Evolutionary conservation across 306 rosid genomes (phyloP).

Genomic region (Corylus avellana): DNA sequence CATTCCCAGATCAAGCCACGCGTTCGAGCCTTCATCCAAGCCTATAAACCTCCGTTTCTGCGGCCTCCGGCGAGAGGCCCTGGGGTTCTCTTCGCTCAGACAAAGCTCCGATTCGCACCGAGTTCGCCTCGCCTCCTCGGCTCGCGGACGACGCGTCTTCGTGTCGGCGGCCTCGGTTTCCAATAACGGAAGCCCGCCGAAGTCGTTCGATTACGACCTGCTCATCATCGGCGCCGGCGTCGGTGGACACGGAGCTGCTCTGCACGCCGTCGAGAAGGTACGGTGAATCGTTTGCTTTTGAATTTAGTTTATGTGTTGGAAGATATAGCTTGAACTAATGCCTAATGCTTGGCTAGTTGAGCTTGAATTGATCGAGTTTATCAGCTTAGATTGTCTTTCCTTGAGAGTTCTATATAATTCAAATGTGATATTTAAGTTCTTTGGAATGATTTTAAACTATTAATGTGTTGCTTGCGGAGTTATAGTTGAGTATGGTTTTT

Average conservation of each 20-base stretch:
- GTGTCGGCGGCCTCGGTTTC: slow-evolving; percentile 63
- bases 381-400: slow-evolving; percentile 3
- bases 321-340: no score
- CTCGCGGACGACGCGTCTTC: slow-evolving; percentile 6
- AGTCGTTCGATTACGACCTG: slow-evolving; percentile 84
- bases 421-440: background rate
- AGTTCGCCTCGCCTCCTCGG: slow-evolving; percentile 19
- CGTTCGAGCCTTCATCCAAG: slow-evolving; percentile 18
- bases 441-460: background rate
- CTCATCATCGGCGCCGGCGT: slow-evolving; percentile 96
- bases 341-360: background rate
- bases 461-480: background rate
- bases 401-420: background rate
- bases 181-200: slow-evolving; percentile 66
- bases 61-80: slow-evolving; percentile 72
- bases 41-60: slow-evolving; percentile 79
- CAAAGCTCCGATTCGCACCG: slow-evolving; percentile 22
- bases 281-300: background rate
- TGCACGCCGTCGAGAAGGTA: slow-evolving; percentile 97
- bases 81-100: slow-evolving; percentile 50
- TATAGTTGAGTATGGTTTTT: background rate
- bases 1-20: slow-evolving; percentile 50
- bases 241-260: slow-evolving; percentile 98
- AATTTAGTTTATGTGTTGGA: no score
- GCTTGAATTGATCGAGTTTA: background rate